Base-by-base conservation (phyloP, 257 asterid genomes). In the Penstemon barbatus region DNA sequence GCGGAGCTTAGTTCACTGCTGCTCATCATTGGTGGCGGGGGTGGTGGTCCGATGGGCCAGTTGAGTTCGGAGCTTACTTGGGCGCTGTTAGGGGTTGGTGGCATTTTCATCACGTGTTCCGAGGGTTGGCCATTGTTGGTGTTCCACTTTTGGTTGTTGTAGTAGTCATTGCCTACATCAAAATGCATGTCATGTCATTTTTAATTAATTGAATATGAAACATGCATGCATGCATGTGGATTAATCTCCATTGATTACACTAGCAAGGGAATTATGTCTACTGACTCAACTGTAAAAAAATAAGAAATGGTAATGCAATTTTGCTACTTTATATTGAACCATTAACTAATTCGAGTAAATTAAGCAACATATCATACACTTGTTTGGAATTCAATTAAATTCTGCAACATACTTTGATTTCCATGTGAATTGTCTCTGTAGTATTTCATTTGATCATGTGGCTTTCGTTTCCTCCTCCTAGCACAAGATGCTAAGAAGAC, bases 21-120 rank as follows among this genome's bases (percentile, higher is more conserved):
- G 53, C 74, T 71, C 87, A 82, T 79, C 11, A 77, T 78, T 9
- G 96, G 93, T 0, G 90, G 94, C 0, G 89, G 98, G 0, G 97
- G 97, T 0, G 98, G 98, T 0, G 96, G 94, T 13, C 71, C 81
- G 3, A 78, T 66, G 19, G 84, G 76, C 97, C 97, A 87, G 1
- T 84, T 66, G 12, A 79, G 79, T 19, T 92, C 98, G 0, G 94
- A 84, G 65, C 96, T 92, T 57, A 87, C 80, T 3, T 61, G 82
- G 4, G 69, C 79, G 62, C 92, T 91, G 5, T 61, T 61, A 0
- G 74, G 68, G 2, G 74, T 86, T 0, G 85, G 72, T 3, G 78
- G 95, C 71, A 86, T 78, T 63, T 80, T 84, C 43, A 77, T 63
- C n/a, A 72, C 62, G 40, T 77, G 85, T 1, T 86, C 92, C 1